Evolutionary conservation across 2,329 filamentous ascomycete species (phyloP), one percentile per base, ranked within the genome.

Genomic region (Xylariales sp.): DNA sequence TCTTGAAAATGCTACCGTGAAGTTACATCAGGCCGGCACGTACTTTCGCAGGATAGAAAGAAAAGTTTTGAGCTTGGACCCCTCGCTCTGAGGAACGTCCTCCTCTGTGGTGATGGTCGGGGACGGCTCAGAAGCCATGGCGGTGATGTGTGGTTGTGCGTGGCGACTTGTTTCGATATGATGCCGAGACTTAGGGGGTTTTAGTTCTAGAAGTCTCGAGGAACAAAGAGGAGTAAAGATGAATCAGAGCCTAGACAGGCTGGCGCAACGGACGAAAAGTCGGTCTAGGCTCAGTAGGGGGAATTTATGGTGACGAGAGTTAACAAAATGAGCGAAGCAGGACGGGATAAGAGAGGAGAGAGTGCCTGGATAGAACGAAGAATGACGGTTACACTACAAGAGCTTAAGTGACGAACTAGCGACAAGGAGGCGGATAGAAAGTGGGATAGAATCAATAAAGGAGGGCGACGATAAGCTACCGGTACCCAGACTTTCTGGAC

Each of bases 51-150:
- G 82, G 73, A 97, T 97, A 62, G 90, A 89, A 69, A 97, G 81
- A 77, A 98, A 97, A 1, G 93, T 97, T 81, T 90, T 92, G 76
- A 98, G 84, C 85, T 97, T 97, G 72, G 92, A 95, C 72, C 89
- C 90, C 67, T 98, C 94, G 82, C 93, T 94, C 72, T 85, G 84
- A 69, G 77, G 76, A 28, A 75, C 71, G 48, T 78, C 77, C 65
- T 78, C 77, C 58, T 74, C 74, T 8, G 69, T 46, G 43, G 62
- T 36, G 50, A 72, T 59, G 41, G 74, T 75, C 3, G 75, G 65
- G 34, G 75, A 70, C 50, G 75, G 62, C 56, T 68, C 62, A n/a
- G 74, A 68, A 66, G 74, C 61, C 75, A 78, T 76, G 72, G 65
- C 69, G 56, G 50, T 32, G 2, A 16, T 8, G n/a, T 45, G 16